Evolutionary conservation across 805 yeast genomes (phyloP).

Genomic region (Saccharomycopsis fermentans): DNA sequence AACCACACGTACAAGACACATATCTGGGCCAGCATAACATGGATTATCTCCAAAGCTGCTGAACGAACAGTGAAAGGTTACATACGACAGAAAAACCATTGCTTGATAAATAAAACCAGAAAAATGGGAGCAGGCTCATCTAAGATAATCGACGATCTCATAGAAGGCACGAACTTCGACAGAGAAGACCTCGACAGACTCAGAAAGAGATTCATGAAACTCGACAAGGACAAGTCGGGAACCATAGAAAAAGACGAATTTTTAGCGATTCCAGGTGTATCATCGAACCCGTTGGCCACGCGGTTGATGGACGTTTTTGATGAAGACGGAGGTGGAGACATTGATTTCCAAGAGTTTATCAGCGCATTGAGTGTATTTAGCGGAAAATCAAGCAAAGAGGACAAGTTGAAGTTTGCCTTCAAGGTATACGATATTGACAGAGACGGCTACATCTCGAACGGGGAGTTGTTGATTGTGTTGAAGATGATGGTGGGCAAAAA

Average conservation of each 20-base stretch:
- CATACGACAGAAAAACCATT: too few species aligned
- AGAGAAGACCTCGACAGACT: slow-evolving; percentile 86
- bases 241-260: slow-evolving; percentile 87
- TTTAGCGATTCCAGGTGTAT: slow-evolving; percentile 84
- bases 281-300: slow-evolving; percentile 79
- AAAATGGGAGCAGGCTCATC: slow-evolving; percentile 55
- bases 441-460: slow-evolving; percentile 92
- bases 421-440: slow-evolving; percentile 91
- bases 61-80: too few species aligned
- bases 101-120: not conserved
- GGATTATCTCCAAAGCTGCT: too few species aligned
- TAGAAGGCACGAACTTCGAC: slow-evolving; percentile 80
- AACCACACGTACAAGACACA: too few species aligned
- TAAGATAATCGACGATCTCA: slow-evolving; percentile 52
- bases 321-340: slow-evolving; percentile 82
- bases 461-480: slow-evolving; percentile 83
- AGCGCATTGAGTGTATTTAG: slow-evolving; percentile 81
- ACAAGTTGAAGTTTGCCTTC: slow-evolving; percentile 81
- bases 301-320: slow-evolving; percentile 93
- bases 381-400: slow-evolving; percentile 68
- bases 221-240: slow-evolving; percentile 89
- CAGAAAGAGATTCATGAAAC: slow-evolving; percentile 86
- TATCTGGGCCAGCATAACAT: too few species aligned
- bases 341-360: slow-evolving; percentile 93
- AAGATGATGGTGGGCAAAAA: slow-evolving; percentile 97